Evolutionary conservation across 176 grass and related monocot genomes (phyloP).

Genomic region (Carex kokanica): DNA sequence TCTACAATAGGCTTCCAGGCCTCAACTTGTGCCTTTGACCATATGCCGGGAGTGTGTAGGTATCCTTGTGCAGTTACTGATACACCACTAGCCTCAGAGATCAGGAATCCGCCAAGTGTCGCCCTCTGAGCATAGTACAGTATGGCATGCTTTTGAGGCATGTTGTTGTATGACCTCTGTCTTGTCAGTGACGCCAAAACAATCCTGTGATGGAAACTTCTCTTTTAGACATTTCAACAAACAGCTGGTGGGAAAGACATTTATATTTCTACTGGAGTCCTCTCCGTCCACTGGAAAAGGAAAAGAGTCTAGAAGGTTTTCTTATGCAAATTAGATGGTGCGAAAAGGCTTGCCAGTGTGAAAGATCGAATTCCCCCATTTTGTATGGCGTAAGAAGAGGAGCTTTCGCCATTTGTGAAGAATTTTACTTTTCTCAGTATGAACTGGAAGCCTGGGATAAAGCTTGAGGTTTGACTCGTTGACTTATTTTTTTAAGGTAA

Average conservation of each 20-base stretch:
- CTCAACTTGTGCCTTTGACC: constrained; percentile 58
- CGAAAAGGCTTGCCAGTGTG: constrained; percentile 24
- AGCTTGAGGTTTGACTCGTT: not conserved
- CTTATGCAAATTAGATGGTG: not conserved
- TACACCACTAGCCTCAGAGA: constrained; percentile 61
- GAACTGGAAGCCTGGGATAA: not conserved
- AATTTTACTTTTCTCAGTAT: not conserved
- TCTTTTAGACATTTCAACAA: not conserved
- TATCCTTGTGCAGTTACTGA: constrained; percentile 38
- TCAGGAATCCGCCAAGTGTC: constrained; percentile 43
- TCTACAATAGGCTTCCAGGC: constrained; percentile 68
- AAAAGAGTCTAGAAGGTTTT: not conserved
- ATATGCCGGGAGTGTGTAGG: constrained; percentile 48
- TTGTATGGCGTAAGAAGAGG: constrained; percentile 35
- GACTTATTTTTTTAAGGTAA: too few species aligned
- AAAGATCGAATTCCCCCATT: constrained; percentile 34
- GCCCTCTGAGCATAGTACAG: constrained; percentile 58
- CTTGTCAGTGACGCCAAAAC: constrained; percentile 61
- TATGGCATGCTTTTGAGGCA: constrained; percentile 44
- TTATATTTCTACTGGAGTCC: not conserved
- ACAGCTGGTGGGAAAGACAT: not conserved
- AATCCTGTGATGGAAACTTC: constrained; percentile 34
- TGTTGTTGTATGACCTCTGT: constrained; percentile 45
- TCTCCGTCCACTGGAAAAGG: not conserved
- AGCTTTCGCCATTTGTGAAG: constrained; percentile 5